Percentiles rank a stretch among this genome's conserved stretches.
Evolutionary conservation across 2,329 filamentous ascomycete species (phyloP).

Genomic region (Passalora sequoiae): DNA sequence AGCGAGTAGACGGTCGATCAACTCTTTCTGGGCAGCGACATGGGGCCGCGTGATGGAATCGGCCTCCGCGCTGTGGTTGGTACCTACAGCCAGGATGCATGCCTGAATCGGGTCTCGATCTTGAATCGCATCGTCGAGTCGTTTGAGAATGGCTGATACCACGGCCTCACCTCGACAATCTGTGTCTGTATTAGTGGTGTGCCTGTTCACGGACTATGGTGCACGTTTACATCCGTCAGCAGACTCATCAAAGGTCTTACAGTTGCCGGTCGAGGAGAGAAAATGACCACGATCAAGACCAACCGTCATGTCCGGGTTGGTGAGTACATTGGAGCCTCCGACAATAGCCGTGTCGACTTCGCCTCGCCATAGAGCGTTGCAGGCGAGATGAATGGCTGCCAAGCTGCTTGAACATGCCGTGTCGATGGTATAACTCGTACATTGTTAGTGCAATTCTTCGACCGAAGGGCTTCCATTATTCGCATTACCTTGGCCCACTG

Average conservation of each 20-base stretch:
- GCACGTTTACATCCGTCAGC: too few species aligned
- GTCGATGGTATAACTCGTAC: conserved; percentile 25
- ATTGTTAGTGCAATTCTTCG: too few species aligned
- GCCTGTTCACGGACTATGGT: too few species aligned
- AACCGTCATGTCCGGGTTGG: background rate
- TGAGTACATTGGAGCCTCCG: conserved; percentile 10
- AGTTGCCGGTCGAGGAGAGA: conserved; percentile 17
- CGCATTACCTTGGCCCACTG: conserved; percentile 1
- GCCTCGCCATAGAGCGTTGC: conserved; percentile 17
- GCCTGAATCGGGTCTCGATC: conserved; percentile 26
- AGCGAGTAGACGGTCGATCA: conserved; percentile 4
- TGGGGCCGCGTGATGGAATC: conserved; percentile 23
- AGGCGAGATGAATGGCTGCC: conserved; percentile 23
- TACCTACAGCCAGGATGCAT: conserved; percentile 31
- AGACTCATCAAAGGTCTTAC: conserved; percentile 25
- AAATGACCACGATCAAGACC: conserved; percentile 22
- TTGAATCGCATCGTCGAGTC: conserved; percentile 22
- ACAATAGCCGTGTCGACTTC: conserved; percentile 20
- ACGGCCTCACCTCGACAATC: conserved; percentile 25
- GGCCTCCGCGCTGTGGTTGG: conserved; percentile 11
- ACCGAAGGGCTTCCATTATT: too few species aligned
- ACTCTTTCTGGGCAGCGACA: background rate
- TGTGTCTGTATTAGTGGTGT: too few species aligned
- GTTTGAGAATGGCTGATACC: conserved; percentile 23
- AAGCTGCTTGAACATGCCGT: conserved; percentile 27